Percentiles rank a stretch among this genome's conserved stretches.
Conservation (phyloP, 1,284 basidiomycete genomes). For the Cryptococcus sp. region DNA sequence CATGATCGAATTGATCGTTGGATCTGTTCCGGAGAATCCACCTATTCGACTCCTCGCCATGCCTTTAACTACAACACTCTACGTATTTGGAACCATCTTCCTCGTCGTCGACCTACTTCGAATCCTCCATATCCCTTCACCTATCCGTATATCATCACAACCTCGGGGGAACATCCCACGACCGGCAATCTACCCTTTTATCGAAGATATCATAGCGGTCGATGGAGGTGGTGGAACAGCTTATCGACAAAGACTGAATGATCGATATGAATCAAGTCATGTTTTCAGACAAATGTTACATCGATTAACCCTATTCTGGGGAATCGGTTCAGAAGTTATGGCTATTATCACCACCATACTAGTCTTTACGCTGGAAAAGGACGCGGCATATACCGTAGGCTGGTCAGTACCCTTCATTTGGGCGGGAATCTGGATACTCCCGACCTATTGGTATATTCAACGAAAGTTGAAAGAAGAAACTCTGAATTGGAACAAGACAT, state of each 20-base stretch:
- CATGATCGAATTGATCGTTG: constrained; percentile 7
- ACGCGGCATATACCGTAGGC: constrained; percentile 6
- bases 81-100: neutral
- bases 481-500: too few relatives aligned
- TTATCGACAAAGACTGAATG: neutral
- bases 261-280: constrained; percentile 2
- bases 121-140: neutral
- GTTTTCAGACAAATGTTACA: constrained; percentile 2
- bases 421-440: constrained; percentile 1
- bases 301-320: constrained; percentile 1
- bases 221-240: constrained; percentile 2
- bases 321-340: neutral
- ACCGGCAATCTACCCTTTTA: constrained; percentile 4
- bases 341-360: constrained; percentile 3
- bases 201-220: constrained; percentile 7
- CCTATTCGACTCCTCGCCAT: constrained; percentile 7
- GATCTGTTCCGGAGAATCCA: neutral
- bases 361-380: constrained; percentile 3
- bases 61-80: constrained; percentile 2
- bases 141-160: constrained; percentile 1
- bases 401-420: constrained; percentile 7
- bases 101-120: constrained; percentile 1
- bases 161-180: neutral
- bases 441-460: constrained; percentile 1
- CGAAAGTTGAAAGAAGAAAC: neutral